Conservation (phyloP, 2,329 filamentous ascomycete species). For the Tolypocladium endophyticum region DNA sequence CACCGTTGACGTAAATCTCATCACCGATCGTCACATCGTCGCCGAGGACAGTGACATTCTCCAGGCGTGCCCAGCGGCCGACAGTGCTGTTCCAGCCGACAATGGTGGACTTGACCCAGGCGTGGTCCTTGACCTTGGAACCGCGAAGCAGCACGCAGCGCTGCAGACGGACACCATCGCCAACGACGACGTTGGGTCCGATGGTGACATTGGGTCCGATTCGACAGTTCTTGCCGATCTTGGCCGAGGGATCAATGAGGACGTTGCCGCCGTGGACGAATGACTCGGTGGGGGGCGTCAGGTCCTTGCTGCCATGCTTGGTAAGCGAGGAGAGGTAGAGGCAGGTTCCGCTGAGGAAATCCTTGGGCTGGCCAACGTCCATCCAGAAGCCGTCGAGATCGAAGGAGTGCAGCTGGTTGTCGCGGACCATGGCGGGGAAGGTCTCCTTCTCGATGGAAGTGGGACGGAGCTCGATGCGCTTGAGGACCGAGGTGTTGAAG, state of each 20-base stretch:
- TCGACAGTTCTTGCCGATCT: conserved; percentile 96
- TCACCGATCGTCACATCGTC: conserved; percentile 97
- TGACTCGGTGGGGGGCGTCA: conserved; percentile 61
- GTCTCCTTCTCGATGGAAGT: conserved; percentile 99
- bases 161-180: conserved; percentile 89
- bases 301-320: conserved; percentile 79
- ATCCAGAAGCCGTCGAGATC: conserved; percentile 99
- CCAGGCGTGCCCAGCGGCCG: conserved; percentile 87
- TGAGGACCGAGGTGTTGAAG: conserved; percentile 81
- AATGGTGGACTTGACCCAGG: conserved; percentile 97
- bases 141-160: conserved; percentile 81
- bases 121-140: conserved; percentile 95
- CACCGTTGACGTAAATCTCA: conserved; percentile 97
- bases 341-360: conserved; percentile 93
- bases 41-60: conserved; percentile 96
- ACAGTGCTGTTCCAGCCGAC: conserved; percentile 97
- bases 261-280: conserved; percentile 93
- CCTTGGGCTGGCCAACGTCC: conserved; percentile 97
- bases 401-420: conserved; percentile 88
- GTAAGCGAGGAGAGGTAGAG: conserved; percentile 88
- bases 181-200: conserved; percentile 82
- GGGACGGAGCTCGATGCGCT: conserved; percentile 88
- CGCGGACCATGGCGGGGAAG: conserved; percentile 85
- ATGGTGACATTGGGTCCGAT: conserved; percentile 97
- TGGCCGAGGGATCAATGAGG: conserved; percentile 84